Evolutionary conservation across 1,139 yeast species (phyloP), one percentile per base, ranked within the genome.

Genomic region (Candida neerlandica): DNA sequence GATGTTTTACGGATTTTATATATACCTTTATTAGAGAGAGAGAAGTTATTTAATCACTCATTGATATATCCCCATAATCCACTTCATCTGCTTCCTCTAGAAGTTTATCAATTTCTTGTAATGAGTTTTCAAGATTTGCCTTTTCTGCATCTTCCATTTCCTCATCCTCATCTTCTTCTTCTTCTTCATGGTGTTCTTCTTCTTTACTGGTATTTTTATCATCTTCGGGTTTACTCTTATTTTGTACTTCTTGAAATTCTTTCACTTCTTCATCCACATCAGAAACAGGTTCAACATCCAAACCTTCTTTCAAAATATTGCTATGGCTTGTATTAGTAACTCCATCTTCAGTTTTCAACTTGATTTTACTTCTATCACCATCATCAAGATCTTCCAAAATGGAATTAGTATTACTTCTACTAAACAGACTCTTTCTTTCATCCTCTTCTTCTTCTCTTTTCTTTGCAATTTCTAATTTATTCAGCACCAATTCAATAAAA

Each of bases 71-170:
- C 1, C 41, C 45, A 54, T 74, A 73, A 23, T 73, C 75, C 5
- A 71, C 74, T n/a, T 69, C 63, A n/a, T 70, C 77, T 50, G 72
- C 79, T 26, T 67, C 73, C 1, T 70, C 76, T 16, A 75, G 59
- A 51, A 73, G 52, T 41, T 67, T 60, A 49, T 74, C 79, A 34
- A 75, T 74, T 33, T 69, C 66, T 30, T 64, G 56, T 37, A 70
- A 54, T 19, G 63, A 63, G 9, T 56, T 59, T 30, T 64, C 57
- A n/a, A 59, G 32, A 3, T 60, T 63, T 27, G 59, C 41, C 39
- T 45, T 42, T 15, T 35, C 32, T 14, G 39, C 39, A 19, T 39
- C 53, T 2, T 43, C 53, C n/a, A 41, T 45, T 32, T 52, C 57
- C 11, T 52, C 54, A 6, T 49, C 55, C n/a, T 46, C 55, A 7